These are phyloP conservation scores for Macadamia tetraphylla DNA, from an alignment of 164 flowering plant species.

Conservation along the genomic window DNA sequence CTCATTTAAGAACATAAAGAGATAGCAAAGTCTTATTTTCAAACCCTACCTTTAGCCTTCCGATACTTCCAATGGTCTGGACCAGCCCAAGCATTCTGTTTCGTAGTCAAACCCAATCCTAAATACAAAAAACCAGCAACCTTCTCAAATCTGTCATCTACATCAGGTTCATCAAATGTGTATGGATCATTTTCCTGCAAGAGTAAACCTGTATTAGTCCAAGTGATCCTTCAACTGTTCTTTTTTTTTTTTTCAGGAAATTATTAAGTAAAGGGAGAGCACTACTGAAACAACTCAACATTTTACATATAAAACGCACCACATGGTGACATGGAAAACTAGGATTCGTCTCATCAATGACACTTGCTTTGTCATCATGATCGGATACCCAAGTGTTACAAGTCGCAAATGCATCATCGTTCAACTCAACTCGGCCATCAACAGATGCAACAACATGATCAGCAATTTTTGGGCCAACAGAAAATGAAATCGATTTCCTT, in stretches of 20 bases:
- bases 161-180: conserved; percentile 34
- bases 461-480: conserved; percentile 20
- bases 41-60: conserved; percentile 57
- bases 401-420: conserved; percentile 35
- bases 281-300: not conserved
- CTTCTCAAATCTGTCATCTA: conserved; percentile 46
- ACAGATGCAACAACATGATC: conserved; percentile 24
- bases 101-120: conserved; percentile 59
- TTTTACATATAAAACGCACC: conserved; percentile 26
- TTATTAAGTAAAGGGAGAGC: not conserved
- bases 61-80: conserved; percentile 97
- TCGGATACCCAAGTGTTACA: conserved; percentile 37
- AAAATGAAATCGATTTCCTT: conserved; percentile 42
- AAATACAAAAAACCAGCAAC: conserved; percentile 52
- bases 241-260: not conserved
- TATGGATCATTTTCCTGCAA: conserved; percentile 51
- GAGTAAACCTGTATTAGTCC: conserved; percentile 2
- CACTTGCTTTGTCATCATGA: conserved; percentile 50
- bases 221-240: not conserved
- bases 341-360: conserved; percentile 45
- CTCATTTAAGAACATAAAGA: not conserved
- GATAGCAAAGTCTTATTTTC: not conserved
- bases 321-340: conserved; percentile 39
- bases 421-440: conserved; percentile 14
- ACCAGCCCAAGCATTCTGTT: conserved; percentile 97